A percentile compares a stretch with the other conserved stretches of the same genome.
Conservation (phyloP, 495 filamentous ascomycete species). For the Aspergillus carlsbadensis region DNA sequence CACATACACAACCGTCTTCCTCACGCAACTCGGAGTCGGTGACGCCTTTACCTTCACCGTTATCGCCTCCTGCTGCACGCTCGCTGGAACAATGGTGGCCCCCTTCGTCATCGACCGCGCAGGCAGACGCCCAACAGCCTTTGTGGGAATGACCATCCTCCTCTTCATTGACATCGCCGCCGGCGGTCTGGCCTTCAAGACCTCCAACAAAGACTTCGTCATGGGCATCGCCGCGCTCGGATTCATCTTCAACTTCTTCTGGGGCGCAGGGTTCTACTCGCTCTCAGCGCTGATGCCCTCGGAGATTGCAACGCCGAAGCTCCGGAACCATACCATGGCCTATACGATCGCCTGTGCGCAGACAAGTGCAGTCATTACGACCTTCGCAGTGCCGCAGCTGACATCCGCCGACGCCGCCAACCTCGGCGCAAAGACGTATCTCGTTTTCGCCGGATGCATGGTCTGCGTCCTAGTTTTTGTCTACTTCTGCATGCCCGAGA, state of each 20-base stretch:
- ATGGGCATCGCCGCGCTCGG: conserved; percentile 31
- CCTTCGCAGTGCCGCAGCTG: conserved; percentile 37
- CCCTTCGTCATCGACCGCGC: conserved; percentile 37
- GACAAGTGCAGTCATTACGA: conserved; percentile 36
- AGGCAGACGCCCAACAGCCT: conserved; percentile 38
- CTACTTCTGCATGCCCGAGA: conserved; percentile 53
- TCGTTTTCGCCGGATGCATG: conserved; percentile 41
- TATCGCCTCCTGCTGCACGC: conserved; percentile 38
- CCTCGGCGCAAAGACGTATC: conserved; percentile 39
- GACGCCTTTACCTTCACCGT: conserved; percentile 35
- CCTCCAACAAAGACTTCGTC: conserved; percentile 10
- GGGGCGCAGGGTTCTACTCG: conserved; percentile 34
- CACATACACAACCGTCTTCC: conserved; percentile 39
- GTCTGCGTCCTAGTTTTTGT: conserved; percentile 44
- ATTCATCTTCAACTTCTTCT: conserved; percentile 35
- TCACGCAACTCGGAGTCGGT: conserved; percentile 29
- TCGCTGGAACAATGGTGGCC: conserved; percentile 37
- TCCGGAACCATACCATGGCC: conserved; percentile 41
- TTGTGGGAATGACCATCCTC: conserved; percentile 32
- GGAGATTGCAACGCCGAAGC: conserved; percentile 41
- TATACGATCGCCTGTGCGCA: conserved; percentile 40
- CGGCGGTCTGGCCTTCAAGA: conserved; percentile 23
- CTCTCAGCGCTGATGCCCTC: conserved; percentile 39
- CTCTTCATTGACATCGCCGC: conserved; percentile 26
- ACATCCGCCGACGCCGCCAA: conserved; percentile 39